Conservation (phyloP, 345 rosid species). For the Rhodomyrtus tomentosa region DNA sequence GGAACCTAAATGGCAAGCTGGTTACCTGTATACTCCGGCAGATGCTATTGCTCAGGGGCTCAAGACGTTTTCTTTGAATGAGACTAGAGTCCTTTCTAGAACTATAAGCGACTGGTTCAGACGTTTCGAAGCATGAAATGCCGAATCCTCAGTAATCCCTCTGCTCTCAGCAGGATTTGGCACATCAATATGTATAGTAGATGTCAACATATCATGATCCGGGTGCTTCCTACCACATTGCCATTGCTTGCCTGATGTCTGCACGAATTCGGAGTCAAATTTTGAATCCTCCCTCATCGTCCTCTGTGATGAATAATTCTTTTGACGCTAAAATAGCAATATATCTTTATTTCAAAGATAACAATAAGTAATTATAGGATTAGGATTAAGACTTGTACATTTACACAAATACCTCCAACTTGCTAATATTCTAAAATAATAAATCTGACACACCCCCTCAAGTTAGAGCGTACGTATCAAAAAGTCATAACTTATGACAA, state of each 20-base stretch:
- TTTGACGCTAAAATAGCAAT: no score
- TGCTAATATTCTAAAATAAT: no score
- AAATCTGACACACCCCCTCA: no score
- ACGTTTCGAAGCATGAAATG: constrained; percentile 36
- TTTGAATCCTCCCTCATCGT: neutral
- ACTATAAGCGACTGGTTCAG: constrained; percentile 68
- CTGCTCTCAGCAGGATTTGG: neutral
- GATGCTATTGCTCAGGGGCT: constrained; percentile 89
- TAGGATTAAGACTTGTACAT: no score
- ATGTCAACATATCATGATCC: neutral
- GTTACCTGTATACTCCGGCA: constrained; percentile 67
- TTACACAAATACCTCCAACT: no score
- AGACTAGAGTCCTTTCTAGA: constrained; percentile 55
- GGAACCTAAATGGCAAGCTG: constrained; percentile 92
- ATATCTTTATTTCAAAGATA: no score
- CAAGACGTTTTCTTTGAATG: constrained; percentile 59
- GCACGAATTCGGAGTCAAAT: neutral
- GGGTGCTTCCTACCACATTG: neutral
- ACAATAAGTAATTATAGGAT: no score
- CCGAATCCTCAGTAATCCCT: neutral
- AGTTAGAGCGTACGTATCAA: no score
- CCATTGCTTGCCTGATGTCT: neutral
- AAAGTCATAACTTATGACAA: no score
- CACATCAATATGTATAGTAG: neutral
- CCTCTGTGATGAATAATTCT: neutral